Percentiles rank a stretch among this genome's conserved stretches.
These are phyloP conservation scores for Komagataella phaffii DNA, from an alignment of 805 yeast species.

Conservation along the genomic window DNA sequence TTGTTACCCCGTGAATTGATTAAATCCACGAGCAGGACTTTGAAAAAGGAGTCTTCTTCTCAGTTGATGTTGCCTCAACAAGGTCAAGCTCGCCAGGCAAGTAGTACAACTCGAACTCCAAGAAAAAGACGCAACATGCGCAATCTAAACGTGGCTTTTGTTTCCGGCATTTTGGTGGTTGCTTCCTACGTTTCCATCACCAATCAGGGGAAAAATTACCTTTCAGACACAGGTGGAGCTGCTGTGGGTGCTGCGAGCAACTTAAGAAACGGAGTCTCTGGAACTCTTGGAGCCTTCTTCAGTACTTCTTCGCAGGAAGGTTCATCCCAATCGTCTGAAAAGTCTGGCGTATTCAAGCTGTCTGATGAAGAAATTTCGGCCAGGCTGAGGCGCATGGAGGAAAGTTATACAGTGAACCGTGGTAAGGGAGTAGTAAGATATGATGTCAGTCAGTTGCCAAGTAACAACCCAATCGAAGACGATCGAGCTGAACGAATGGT, in stretches of 20 bases:
- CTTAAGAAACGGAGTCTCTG: conserved; percentile 2
- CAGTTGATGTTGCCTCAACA: not conserved
- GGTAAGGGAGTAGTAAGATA: conserved; percentile 82
- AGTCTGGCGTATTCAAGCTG: conserved; percentile 42
- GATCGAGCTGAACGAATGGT: conserved; percentile 77
- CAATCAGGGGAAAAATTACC: conserved; percentile 7
- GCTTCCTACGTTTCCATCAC: conserved; percentile 18
- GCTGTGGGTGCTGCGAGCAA: conserved; percentile 1
- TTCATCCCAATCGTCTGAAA: conserved; percentile 22
- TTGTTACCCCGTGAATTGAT: not conserved
- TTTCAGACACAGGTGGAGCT: conserved; percentile 14
- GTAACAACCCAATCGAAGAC: conserved; percentile 91
- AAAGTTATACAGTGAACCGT: conserved; percentile 66
- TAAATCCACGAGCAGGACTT: not conserved
- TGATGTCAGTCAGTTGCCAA: conserved; percentile 80
- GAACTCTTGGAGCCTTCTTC: conserved; percentile 8
- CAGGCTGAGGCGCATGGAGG: conserved; percentile 60
- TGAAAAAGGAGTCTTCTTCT: not conserved
- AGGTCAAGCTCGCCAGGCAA: not conserved
- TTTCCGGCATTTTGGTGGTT: conserved; percentile 19
- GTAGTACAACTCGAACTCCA: not conserved
- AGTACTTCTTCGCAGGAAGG: conserved; percentile 32
- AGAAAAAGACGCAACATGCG: conserved; percentile 12
- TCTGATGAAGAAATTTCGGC: conserved; percentile 61
- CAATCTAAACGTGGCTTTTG: conserved; percentile 12